Evolutionary conservation across 768 basidiomycete species (phyloP), one percentile per base, ranked within the genome.

Genomic region (Tubosaeta sp.): DNA sequence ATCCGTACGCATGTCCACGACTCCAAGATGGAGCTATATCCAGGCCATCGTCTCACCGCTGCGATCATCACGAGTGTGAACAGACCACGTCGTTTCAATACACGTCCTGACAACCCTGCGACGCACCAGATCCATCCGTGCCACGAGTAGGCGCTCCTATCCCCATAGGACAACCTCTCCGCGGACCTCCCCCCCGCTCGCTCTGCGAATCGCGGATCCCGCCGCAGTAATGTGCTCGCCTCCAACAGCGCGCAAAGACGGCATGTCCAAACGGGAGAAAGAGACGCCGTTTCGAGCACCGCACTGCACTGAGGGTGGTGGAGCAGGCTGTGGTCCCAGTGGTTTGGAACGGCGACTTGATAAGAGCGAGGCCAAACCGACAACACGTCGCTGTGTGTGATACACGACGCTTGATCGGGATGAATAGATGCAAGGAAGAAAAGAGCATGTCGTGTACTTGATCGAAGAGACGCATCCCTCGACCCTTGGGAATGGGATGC

Each of bases 341-440:
- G 16, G 25, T n/a, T 42, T 42, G 32, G 21, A 45, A 45, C 44
- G 44, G 44, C 44, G 44, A 45, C 44, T 45, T 45, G 22, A 24
- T 34, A 22, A 45, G 13, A 22, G 6, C 12, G 18, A 44, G 29
- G 10, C 13, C 13, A 18, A 21, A 19, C 31, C 19, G 30, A 18
- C n/a, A n/a, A 24, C 41, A 27, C 13, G 25, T 42, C 41, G 30
- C 29, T 21, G 30, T 29, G 41, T 25, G 25, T 42, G 25, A 42
- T 42, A 42, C 41, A 42, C 25, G 22, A 27, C 24, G 25, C 41
- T 9, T 27, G 25, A 42, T 42, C 38, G 11, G 38, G 41, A 42
- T 42, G 25, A 27, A 27, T 35, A 40, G 36, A 38, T 16, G 39
- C 19, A 40, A 36, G 21, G 11, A n/a, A 24, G 39, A 40, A 13